These are phyloP conservation scores for Ganoderma meredithae DNA, from an alignment of 1,284 basidiomycete species.

Conservation along the genomic window DNA sequence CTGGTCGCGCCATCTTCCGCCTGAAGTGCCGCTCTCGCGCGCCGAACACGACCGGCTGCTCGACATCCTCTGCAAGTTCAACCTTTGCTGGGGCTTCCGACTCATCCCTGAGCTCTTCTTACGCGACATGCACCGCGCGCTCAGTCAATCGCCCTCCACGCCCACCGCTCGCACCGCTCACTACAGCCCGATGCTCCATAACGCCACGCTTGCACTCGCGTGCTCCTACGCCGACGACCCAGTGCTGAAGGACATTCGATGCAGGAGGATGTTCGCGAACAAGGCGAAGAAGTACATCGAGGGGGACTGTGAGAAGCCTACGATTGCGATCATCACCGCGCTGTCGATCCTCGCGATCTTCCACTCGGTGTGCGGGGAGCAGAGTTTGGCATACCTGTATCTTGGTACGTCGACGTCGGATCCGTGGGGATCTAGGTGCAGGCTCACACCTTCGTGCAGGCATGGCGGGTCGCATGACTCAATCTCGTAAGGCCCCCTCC, in stretches of 20 bases:
- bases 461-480: constrained; percentile 59
- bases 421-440: background rate
- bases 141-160: constrained; percentile 55
- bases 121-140: constrained; percentile 62
- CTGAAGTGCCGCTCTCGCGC: constrained; percentile 52
- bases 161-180: constrained; percentile 57
- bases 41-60: constrained; percentile 63
- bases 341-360: constrained; percentile 65
- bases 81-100: constrained; percentile 62
- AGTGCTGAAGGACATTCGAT: constrained; percentile 51
- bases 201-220: constrained; percentile 66
- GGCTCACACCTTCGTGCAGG: constrained; percentile 42
- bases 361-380: constrained; percentile 62
- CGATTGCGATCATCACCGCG: constrained; percentile 64
- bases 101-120: constrained; percentile 59
- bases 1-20: constrained; percentile 63
- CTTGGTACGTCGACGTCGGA: constrained; percentile 50
- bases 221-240: constrained; percentile 66
- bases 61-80: constrained; percentile 66
- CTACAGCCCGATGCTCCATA: constrained; percentile 79
- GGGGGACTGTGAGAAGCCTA: constrained; percentile 63
- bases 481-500: constrained; percentile 43
- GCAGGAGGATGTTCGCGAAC: constrained; percentile 57
- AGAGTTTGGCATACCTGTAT: constrained; percentile 64
- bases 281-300: constrained; percentile 64